A percentile compares a stretch with the other conserved stretches of the same genome.
phyloP scores from a whole-genome alignment of 176 grass and related monocot genomes.

The Aegilops bicornis region DNA sequence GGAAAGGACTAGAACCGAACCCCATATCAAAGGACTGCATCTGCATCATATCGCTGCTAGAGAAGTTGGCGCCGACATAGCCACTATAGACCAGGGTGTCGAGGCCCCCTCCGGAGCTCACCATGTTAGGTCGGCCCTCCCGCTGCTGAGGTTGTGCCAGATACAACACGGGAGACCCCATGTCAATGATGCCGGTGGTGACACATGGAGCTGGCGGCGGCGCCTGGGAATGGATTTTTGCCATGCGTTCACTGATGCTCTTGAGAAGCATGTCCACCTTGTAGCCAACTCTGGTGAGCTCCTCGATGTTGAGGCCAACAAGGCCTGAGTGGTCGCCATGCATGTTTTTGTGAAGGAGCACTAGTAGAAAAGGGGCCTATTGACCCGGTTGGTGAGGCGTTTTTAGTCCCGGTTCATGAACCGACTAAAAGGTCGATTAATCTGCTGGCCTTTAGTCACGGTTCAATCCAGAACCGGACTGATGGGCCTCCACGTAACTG shows the following conservation, averaged over 20 bases:
- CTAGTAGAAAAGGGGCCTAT: too few relatives aligned
- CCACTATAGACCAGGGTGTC: neutral
- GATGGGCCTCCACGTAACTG: too few relatives aligned
- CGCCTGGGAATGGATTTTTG: neutral
- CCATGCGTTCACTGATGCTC: neutral
- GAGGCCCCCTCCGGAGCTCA: neutral
- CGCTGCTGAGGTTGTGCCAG: neutral
- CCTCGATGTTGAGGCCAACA: neutral
- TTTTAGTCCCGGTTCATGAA: too few relatives aligned
- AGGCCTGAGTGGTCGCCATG: neutral
- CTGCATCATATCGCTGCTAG: neutral
- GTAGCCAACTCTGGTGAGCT: neutral
- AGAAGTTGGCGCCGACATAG: neutral
- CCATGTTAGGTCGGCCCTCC: neutral
- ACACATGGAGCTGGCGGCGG: neutral
- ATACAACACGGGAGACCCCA: neutral
- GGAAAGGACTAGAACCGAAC: neutral
- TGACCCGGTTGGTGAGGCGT: too few relatives aligned
- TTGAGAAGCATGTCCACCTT: neutral
- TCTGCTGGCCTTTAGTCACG: too few relatives aligned
- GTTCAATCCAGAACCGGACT: too few relatives aligned
- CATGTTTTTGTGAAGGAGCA: constrained; percentile 29
- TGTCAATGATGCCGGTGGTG: neutral
- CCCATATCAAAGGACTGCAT: neutral
- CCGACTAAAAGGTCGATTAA: too few relatives aligned